Conservation (phyloP, 75 land plant genomes). For the Isoetes taiwanensis region DNA sequence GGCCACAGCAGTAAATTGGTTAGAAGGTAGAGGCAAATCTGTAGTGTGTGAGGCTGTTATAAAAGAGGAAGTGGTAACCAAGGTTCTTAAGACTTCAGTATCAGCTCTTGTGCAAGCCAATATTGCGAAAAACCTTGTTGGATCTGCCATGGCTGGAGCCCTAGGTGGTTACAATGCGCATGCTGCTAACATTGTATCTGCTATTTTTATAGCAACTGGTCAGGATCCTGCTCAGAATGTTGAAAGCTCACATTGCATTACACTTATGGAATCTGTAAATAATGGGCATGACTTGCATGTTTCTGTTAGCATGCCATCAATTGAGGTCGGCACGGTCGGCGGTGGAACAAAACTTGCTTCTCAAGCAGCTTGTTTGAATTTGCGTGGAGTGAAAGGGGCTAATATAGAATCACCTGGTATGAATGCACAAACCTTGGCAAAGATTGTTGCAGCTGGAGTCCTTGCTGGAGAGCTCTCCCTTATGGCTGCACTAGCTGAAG, state of each 20-base stretch:
- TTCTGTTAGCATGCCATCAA: neutral
- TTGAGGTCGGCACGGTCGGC: neutral
- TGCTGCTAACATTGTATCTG: constrained; percentile 1
- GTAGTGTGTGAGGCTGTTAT: constrained; percentile 3
- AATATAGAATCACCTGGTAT: neutral
- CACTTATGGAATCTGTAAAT: neutral
- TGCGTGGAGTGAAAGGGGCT: neutral
- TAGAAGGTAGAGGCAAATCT: constrained; percentile 2
- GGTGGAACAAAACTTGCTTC: constrained; percentile 4
- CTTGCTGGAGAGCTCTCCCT: constrained; percentile 3
- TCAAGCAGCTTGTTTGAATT: neutral
- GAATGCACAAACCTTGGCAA: constrained; percentile 4
- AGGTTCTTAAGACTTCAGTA: constrained; percentile 3
- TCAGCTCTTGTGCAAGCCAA: constrained; percentile 1
- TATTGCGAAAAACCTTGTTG: neutral
- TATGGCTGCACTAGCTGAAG: neutral
- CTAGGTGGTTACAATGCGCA: constrained; percentile 4
- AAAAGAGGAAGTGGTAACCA: neutral
- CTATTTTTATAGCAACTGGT: neutral
- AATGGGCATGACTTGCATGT: neutral
- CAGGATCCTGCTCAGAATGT: constrained; percentile 6
- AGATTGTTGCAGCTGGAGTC: neutral
- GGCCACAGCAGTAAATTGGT: constrained; percentile 1
- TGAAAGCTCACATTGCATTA: constrained; percentile 1
- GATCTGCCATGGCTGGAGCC: neutral